These are phyloP conservation scores for Primulina huaijiensis DNA, from an alignment of 257 asterid genomes.

Conservation along the genomic window DNA sequence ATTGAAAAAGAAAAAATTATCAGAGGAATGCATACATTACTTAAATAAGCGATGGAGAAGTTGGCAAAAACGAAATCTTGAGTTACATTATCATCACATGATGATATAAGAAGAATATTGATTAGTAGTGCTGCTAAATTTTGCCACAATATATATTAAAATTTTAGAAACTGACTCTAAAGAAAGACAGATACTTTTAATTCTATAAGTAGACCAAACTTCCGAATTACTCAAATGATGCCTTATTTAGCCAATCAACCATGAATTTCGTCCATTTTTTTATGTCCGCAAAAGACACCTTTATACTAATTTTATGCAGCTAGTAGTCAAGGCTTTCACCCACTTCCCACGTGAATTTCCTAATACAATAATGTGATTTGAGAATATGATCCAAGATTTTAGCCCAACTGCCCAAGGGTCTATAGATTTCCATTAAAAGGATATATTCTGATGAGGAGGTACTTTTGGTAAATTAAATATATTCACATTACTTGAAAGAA, in stretches of 20 bases:
- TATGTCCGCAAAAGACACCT: not conserved
- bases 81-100: no score
- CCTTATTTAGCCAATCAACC: constrained; percentile 31
- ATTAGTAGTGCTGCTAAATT: no score
- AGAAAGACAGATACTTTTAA: constrained; percentile 19
- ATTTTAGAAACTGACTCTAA: not conserved
- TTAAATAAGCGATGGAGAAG: no score
- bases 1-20: no score
- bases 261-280: constrained; percentile 4
- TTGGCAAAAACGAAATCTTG: not conserved
- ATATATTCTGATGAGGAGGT: not conserved
- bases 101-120: not conserved
- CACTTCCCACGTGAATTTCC: constrained; percentile 21
- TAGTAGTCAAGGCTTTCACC: not conserved
- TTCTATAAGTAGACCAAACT: constrained; percentile 22
- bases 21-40: no score
- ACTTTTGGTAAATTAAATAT: not conserved
- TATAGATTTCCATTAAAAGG: not conserved
- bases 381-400: not conserved
- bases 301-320: constrained; percentile 22
- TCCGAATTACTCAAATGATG: constrained; percentile 18
- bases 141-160: not conserved
- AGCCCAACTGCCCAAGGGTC: no score
- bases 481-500: no score
- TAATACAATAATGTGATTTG: not conserved